Evolutionary conservation across 768 basidiomycete species (phyloP), one percentile per base, ranked within the genome.

Genomic region (Leccinum variicolor): DNA sequence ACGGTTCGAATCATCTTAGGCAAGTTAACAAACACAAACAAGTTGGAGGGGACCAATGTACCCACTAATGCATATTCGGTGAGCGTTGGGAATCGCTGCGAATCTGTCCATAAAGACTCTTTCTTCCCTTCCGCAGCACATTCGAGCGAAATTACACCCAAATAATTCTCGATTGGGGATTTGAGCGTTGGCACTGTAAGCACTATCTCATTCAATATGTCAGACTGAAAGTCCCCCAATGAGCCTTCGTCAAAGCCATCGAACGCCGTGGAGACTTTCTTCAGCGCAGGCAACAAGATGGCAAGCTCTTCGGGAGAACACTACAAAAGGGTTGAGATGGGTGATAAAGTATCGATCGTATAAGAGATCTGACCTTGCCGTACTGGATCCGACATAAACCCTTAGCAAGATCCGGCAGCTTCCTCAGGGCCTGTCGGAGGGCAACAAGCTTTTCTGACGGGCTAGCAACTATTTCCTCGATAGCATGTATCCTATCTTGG

Each of bases 381-480:
- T 96, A 96, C 66, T 95, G 92, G 31, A 98, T 89, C 29, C 94
- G 78, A 59, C 86, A 89, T 15, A 98, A 75, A 0, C 96, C 96
- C 67, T 83, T 88, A 0, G 89, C 85, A 48, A 98, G 82, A 69
- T 98, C 94, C 0, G 94, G 94, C n/a, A 94, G 77, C 33, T 81
- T 82, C 66, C 75, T 85, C 55, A 96, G 76, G n/a, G 84, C 68
- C 34, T 82, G 78, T 17, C 89, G 83, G n/a, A 96, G 78, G 33
- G 79, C 81, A 34, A 82, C 80, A 43, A 95, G 75, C 45, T 79
- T 79, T 15, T 84, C 82, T 0, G 85, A 87, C 15, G 78, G 71
- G 63, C 84, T 87, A 6, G 75, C 64, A 50, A 81, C 71, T 53
- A 98, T 87, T 71, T 98, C 96, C 60, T 90, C 84, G 1, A 98